These are phyloP conservation scores for Spergularia marina DNA, from an alignment of 148 eudicot species.

Conservation along the genomic window DNA sequence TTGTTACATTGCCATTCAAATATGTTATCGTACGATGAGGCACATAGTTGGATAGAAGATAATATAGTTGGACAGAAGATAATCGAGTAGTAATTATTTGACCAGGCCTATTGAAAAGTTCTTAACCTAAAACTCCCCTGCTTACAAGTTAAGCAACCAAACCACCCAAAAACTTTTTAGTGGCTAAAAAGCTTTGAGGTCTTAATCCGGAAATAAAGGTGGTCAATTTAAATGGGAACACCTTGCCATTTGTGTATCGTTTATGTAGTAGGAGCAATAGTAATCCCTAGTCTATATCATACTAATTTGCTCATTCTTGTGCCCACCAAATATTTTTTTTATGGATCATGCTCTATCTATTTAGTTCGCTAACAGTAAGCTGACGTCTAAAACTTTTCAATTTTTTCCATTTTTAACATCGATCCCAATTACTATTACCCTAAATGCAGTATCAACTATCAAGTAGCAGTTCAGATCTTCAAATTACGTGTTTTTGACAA, in stretches of 20 bases:
- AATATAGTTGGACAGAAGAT: not conserved
- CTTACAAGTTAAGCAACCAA: constrained; percentile 41
- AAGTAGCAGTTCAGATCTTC: too few relatives aligned
- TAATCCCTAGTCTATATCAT: constrained; percentile 10
- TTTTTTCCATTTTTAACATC: too few relatives aligned
- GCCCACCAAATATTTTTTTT: not conserved
- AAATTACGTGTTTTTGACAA: too few relatives aligned
- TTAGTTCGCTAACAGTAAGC: not conserved
- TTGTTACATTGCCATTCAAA: too few relatives aligned
- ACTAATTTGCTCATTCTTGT: not conserved
- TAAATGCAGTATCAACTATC: too few relatives aligned
- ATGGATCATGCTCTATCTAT: not conserved
- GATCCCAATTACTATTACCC: too few relatives aligned
- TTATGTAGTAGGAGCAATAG: not conserved
- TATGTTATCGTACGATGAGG: not conserved
- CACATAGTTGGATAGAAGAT: not conserved
- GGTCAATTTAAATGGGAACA: constrained; percentile 26
- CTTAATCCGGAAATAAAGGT: constrained; percentile 17
- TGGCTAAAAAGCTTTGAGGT: constrained; percentile 22
- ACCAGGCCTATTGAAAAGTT: not conserved
- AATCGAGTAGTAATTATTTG: not conserved
- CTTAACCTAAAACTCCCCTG: constrained; percentile 23
- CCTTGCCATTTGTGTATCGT: not conserved
- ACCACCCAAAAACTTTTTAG: constrained; percentile 21
- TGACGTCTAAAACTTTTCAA: not conserved